A percentile compares a stretch with the other conserved stretches of the same genome.
Evolutionary conservation across 2,329 filamentous ascomycete genomes (phyloP).

Genomic region (Rhinocladiella similis): DNA sequence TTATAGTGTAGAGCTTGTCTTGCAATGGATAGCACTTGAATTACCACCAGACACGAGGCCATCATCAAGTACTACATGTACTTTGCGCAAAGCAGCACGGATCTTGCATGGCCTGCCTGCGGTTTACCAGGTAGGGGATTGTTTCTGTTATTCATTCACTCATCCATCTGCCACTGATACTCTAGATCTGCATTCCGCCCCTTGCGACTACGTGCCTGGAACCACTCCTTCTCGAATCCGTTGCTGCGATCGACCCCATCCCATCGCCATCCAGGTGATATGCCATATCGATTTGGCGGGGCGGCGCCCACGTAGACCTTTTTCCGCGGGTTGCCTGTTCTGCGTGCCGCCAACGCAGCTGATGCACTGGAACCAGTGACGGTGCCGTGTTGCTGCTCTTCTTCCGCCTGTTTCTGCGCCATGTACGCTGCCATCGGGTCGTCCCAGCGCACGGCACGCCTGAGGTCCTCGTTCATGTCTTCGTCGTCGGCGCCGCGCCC

Average conservation of each 20-base stretch:
- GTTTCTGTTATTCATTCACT: too few species aligned
- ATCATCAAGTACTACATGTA: too few species aligned
- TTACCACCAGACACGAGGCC: too few species aligned
- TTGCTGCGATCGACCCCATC: slow-evolving; percentile 94
- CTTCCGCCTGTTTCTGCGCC: slow-evolving; percentile 49
- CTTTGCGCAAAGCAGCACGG: too few species aligned
- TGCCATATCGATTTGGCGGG: slow-evolving; percentile 89
- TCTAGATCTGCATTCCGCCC: slow-evolving; percentile 76
- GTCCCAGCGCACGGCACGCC: slow-evolving; percentile 78
- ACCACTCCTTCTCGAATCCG: slow-evolving; percentile 91
- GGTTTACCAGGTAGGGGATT: too few species aligned
- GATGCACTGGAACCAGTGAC: background rate
- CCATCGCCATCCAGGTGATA: slow-evolving; percentile 89
- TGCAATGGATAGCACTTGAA: too few species aligned
- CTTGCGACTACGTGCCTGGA: slow-evolving; percentile 78
- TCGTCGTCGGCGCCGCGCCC: slow-evolving; percentile 81
- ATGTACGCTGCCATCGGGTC: slow-evolving; percentile 88
- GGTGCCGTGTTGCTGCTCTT: slow-evolving; percentile 15
- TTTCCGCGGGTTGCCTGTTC: slow-evolving; percentile 50
- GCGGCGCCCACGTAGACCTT: slow-evolving; percentile 77
- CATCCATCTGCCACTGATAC: slow-evolving; percentile 97
- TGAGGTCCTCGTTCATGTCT: slow-evolving; percentile 81
- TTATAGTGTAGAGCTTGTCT: too few species aligned
- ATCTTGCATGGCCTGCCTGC: too few species aligned
- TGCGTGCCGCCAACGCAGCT: slow-evolving; percentile 28